Base-by-base conservation (phyloP, 208 protist species). In the Strigomonas culicis region DNA sequence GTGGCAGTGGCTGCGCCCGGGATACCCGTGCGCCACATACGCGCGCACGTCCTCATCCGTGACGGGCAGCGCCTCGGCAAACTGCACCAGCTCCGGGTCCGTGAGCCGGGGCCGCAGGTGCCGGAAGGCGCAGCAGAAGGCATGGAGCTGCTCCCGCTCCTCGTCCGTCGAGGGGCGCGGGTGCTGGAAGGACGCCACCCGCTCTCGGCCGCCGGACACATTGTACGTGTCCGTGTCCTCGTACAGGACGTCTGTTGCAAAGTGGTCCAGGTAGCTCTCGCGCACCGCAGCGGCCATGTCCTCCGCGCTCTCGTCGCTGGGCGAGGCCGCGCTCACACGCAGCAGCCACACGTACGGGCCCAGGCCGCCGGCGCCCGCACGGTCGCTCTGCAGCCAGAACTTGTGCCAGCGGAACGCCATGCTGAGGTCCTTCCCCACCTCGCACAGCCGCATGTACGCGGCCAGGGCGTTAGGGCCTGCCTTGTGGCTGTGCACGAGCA, bases 341-440 rank as follows among this genome's bases (percentile, higher is more conserved):
- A 93, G 67, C 36, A 96, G 68, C 83, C 90, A 96, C n/a, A 69
- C 79, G 31, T 86, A 66, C 21, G 70, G 59, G n/a, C 19, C 32
- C 13, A 77, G 53, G 0, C 61, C 62, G 22, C 49, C 58, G 6
- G 61, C 52, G 34, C 66, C 84, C 15, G 53, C 55, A 4, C 76
- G 50, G 11, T 78, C 59, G 4, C 75, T 59, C 56, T 96, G 84
- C n/a, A 91, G 75, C 77, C 84, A 87, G 74, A 84, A 89, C 70
- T 91, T 80, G 51, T 91, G 78, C 85, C 86, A 93, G 17, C 84
- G 77, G 59, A 84, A 96, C n/a, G 87, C 90, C 4, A 75, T 81
- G 11, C 79, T 93, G 30, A 96, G 68, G 47, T 96, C 90, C 8
- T 78, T 72, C 1, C 90, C 90, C 0, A 79, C 74, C 1, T 80